Conservation (phyloP, 192 early-diverging fungal species). For the Martensiomyces pterosporus region DNA sequence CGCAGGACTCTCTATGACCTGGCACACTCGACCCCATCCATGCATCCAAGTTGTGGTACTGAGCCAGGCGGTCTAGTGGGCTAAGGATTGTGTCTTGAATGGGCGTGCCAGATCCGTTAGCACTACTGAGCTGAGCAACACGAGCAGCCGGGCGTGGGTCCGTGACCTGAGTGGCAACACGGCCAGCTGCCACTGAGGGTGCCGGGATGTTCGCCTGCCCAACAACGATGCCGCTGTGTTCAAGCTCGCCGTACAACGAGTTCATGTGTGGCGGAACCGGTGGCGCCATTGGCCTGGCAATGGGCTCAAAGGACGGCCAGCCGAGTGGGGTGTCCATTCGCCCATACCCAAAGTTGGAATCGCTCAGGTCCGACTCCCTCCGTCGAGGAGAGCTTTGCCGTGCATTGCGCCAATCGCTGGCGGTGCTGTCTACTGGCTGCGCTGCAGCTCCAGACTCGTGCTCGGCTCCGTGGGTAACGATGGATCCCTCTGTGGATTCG, state of each 20-base stretch:
- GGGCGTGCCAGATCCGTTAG: background rate
- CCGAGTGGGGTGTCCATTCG: background rate
- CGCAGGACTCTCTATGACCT: background rate
- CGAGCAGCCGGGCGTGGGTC: too few relatives aligned
- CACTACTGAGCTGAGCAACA: too few relatives aligned
- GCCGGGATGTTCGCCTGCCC: slow-evolving; percentile 11
- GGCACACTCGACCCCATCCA: slow-evolving; percentile 10
- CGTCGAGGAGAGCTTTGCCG: too few relatives aligned
- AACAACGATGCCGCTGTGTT: slow-evolving; percentile 21
- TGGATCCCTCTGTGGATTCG: slow-evolving; percentile 7
- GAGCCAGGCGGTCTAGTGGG: slow-evolving; percentile 26
- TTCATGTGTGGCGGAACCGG: slow-evolving; percentile 26
- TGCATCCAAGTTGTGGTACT: slow-evolving; percentile 20
- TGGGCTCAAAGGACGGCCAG: background rate
- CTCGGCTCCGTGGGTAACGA: background rate
- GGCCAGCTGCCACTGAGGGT: background rate
- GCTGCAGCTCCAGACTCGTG: background rate
- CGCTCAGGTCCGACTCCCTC: slow-evolving; percentile 18
- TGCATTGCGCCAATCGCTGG: too few relatives aligned
- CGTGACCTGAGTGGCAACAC: background rate
- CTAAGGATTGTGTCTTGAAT: slow-evolving; percentile 13
- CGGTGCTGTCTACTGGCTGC: too few relatives aligned
- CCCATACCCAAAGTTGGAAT: slow-evolving; percentile 5
- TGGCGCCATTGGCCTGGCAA: slow-evolving; percentile 24
- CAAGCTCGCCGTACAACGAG: slow-evolving; percentile 27